These are phyloP conservation scores for Ogataea methylovora DNA, from an alignment of 805 yeast genomes.

Conservation along the genomic window DNA sequence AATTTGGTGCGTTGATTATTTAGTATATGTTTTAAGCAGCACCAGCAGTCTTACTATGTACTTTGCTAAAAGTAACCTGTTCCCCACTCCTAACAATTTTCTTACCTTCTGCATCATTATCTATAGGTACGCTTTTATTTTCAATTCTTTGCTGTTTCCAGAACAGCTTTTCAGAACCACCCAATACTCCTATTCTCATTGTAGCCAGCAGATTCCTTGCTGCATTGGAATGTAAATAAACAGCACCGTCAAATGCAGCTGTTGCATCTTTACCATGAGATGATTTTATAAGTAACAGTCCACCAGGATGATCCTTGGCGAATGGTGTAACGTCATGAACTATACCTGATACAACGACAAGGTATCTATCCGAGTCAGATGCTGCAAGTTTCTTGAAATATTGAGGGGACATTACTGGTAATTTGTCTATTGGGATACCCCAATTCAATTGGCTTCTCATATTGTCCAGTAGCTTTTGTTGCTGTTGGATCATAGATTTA, in stretches of 20 bases:
- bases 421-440: conserved; percentile 88
- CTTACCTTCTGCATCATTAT: conserved; percentile 45
- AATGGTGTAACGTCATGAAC: conserved; percentile 92
- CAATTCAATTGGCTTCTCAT: conserved; percentile 76
- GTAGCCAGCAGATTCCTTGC: conserved; percentile 87
- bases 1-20: no score
- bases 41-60: conserved; percentile 46
- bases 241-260: conserved; percentile 91
- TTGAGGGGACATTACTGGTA: conserved; percentile 55
- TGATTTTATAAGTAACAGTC: conserved; percentile 65
- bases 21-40: conserved; percentile 36
- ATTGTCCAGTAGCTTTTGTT: conserved; percentile 71
- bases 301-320: conserved; percentile 92
- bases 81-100: conserved; percentile 53
- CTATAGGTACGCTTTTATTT: conserved; percentile 56
- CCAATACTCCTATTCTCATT: conserved; percentile 86
- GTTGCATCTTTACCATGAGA: conserved; percentile 94
- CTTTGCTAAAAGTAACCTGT: conserved; percentile 42
- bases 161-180: conserved; percentile 73
- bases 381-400: conserved; percentile 35
- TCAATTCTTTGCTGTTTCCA: conserved; percentile 69
- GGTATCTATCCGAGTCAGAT: conserved; percentile 29
- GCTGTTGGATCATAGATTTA: conserved; percentile 70
- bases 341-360: conserved; percentile 82
- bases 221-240: conserved; percentile 87